A percentile compares a stretch with the other conserved stretches of the same genome.
These are phyloP conservation scores for Imleria badia DNA, from an alignment of 768 basidiomycete genomes.

Conservation along the genomic window DNA sequence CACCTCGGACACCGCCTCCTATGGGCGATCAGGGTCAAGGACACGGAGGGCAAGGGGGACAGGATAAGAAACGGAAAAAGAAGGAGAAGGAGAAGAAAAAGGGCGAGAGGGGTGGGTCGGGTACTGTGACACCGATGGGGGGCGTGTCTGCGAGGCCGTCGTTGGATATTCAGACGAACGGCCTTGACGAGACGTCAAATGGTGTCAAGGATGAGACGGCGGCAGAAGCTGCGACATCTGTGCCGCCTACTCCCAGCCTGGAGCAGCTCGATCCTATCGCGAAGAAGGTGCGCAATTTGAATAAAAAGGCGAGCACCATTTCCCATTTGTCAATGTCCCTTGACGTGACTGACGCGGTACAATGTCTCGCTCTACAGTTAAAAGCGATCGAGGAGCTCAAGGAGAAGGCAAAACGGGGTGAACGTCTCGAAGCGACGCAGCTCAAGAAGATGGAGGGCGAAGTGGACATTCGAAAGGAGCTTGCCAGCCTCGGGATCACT, in stretches of 20 bases:
- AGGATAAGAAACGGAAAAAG: slow-evolving; percentile 46
- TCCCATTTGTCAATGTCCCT: background rate
- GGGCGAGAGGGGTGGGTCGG: slow-evolving; percentile 34
- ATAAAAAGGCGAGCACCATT: slow-evolving; percentile 73
- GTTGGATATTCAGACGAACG: slow-evolving; percentile 37
- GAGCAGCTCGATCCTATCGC: slow-evolving; percentile 75
- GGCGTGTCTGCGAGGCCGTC: slow-evolving; percentile 31
- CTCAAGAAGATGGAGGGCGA: slow-evolving; percentile 96
- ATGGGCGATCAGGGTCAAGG: slow-evolving; percentile 35
- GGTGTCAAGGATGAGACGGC: slow-evolving; percentile 13
- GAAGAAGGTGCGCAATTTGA: slow-evolving; percentile 93
- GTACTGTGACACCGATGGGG: slow-evolving; percentile 31
- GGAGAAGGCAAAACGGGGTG: slow-evolving; percentile 85
- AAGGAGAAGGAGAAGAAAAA: slow-evolving; percentile 64
- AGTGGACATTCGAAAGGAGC: slow-evolving; percentile 78
- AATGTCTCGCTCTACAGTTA: slow-evolving; percentile 48
- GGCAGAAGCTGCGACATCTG: slow-evolving; percentile 22
- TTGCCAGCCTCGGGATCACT: slow-evolving; percentile 40
- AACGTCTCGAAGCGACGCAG: slow-evolving; percentile 92
- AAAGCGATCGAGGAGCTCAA: slow-evolving; percentile 99
- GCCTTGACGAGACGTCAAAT: slow-evolving; percentile 16
- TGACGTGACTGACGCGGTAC: background rate
- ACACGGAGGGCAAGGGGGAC: slow-evolving; percentile 32
- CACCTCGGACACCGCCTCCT: slow-evolving; percentile 47
- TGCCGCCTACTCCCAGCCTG: slow-evolving; percentile 54